Conservation (phyloP, 345 rosid species). For the Raphanus sativus region DNA sequence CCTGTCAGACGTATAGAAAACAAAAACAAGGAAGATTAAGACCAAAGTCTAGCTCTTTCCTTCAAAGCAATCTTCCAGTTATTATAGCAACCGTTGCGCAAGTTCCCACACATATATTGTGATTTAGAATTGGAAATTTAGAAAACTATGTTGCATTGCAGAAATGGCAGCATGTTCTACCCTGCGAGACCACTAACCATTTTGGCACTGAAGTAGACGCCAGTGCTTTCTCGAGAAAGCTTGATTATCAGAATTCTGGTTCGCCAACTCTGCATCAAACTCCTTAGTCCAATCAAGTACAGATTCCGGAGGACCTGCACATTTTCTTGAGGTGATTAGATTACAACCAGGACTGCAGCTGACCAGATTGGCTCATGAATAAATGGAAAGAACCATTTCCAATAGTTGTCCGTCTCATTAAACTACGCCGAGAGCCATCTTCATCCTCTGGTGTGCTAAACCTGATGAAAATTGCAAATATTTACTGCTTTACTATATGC, state of each 20-base stretch:
- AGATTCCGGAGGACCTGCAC: conserved; percentile 84
- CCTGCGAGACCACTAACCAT: conserved; percentile 54
- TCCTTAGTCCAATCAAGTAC: conserved; percentile 92
- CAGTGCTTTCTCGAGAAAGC: conserved; percentile 95
- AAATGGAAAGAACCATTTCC: conserved; percentile 70
- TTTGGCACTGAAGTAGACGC: conserved; percentile 99
- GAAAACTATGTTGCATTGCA: neutral
- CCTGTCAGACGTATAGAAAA: conserved; percentile 52
- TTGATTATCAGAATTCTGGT: conserved; percentile 74
- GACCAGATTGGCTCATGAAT: conserved; percentile 12
- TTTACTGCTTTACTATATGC: conserved; percentile 14
- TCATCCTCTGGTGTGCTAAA: conserved; percentile 93
- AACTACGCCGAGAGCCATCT: conserved; percentile 52
- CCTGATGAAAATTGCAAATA: conserved; percentile 44
- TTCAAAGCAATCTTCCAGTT: conserved; percentile 7
- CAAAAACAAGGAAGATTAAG: neutral
- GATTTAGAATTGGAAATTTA: neutral
- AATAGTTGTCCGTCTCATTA: conserved; percentile 84
- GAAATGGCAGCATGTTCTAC: conserved; percentile 21
- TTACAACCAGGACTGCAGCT: neutral
- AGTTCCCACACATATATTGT: neutral
- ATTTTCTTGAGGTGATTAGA: conserved; percentile 33
- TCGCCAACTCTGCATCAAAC: conserved; percentile 69
- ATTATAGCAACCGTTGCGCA: conserved; percentile 9
- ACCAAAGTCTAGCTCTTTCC: conserved; percentile 3